Percentiles rank a stretch among this genome's conserved stretches.
These are phyloP conservation scores for Cladophialophora bantiana DNA, from an alignment of 2,329 filamentous ascomycete genomes.

Conservation along the genomic window DNA sequence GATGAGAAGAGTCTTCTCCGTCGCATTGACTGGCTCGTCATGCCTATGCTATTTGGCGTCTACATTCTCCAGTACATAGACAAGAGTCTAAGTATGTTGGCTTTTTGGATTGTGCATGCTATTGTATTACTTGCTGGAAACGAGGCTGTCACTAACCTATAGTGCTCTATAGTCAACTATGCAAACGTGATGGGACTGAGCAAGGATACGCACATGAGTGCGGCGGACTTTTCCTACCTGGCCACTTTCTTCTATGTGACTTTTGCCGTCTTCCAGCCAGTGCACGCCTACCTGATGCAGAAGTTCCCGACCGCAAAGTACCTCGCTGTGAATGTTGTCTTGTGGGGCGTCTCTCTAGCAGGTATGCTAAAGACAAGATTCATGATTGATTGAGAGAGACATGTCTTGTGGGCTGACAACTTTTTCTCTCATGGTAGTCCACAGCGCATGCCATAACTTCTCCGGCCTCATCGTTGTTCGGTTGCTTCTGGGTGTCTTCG, in stretches of 20 bases:
- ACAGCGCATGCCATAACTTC: constrained; percentile 59
- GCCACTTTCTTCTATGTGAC: constrained; percentile 70
- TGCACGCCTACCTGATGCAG: constrained; percentile 63
- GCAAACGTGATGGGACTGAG: constrained; percentile 70
- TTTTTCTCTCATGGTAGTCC: not conserved
- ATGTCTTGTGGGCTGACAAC: not conserved
- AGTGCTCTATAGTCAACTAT: constrained; percentile 55
- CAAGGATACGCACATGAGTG: constrained; percentile 61
- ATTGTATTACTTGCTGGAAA: not conserved
- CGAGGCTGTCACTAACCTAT: not conserved
- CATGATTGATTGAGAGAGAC: not conserved
- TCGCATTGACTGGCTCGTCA: constrained; percentile 45
- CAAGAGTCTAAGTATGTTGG: constrained; percentile 42
- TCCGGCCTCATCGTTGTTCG: constrained; percentile 61
- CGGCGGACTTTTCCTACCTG: constrained; percentile 68
- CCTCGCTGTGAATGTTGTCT: constrained; percentile 64
- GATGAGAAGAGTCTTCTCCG: constrained; percentile 38
- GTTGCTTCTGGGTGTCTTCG: constrained; percentile 67
- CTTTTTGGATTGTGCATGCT: not conserved
- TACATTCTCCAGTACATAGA: constrained; percentile 47
- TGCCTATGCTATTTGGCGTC: constrained; percentile 46
- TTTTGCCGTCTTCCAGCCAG: constrained; percentile 64
- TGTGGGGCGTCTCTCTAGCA: constrained; percentile 53
- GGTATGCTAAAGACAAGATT: constrained; percentile 48
- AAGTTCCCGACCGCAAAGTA: constrained; percentile 67